Evolutionary conservation across 2,329 filamentous ascomycete species (phyloP).

Genomic region (Emmonsiellopsis sp.): DNA sequence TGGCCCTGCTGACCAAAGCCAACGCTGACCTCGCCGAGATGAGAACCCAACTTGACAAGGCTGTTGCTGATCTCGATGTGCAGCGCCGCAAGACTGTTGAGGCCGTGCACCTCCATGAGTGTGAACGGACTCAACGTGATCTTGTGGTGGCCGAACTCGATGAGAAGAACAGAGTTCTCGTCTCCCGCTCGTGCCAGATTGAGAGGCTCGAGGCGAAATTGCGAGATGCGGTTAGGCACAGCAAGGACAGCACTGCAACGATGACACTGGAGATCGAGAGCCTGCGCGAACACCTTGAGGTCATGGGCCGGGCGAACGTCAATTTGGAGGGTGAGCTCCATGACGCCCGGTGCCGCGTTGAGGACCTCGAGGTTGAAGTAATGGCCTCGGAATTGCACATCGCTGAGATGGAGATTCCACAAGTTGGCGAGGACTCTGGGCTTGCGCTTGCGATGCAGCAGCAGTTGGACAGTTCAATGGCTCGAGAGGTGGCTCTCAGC

Average conservation of each 20-base stretch:
- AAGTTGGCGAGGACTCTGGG: background rate
- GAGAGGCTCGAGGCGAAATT: background rate
- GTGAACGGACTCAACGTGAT: background rate
- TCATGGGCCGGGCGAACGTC: background rate
- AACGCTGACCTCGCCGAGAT: constrained; percentile 1
- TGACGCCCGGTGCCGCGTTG: background rate
- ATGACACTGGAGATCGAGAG: background rate
- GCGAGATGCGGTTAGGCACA: background rate
- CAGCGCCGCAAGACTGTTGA: background rate
- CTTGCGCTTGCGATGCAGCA: background rate
- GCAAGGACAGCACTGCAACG: background rate
- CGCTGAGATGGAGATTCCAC: background rate
- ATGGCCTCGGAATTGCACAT: background rate
- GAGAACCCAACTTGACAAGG: background rate
- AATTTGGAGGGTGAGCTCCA: background rate
- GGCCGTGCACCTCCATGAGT: background rate
- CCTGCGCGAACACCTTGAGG: background rate
- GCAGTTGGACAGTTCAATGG: background rate
- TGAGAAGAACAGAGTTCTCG: background rate
- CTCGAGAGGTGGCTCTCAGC: background rate
- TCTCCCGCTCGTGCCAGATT: background rate
- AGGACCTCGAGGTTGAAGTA: background rate
- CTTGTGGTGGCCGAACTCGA: background rate
- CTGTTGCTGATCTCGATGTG: background rate
- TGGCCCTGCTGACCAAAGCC: background rate